phyloP scores from a whole-genome alignment of 257 asterid genomes.

The Nicotiana otophora region DNA sequence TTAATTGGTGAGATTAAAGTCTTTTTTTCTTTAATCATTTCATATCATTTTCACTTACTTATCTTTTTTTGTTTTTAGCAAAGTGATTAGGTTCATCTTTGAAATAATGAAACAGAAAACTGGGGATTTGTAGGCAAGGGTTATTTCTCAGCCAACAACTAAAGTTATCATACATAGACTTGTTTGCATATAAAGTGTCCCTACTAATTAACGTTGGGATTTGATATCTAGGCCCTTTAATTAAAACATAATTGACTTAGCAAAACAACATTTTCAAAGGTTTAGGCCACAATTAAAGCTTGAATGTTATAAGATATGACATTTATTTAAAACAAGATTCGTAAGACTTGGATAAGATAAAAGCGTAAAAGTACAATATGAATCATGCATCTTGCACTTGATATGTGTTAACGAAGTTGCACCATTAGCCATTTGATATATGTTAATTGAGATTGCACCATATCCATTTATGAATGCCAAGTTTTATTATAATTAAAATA shows the following conservation, averaged over 20 bases:
- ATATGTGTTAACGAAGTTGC: background rate
- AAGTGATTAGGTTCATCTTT: background rate
- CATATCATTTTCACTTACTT: background rate
- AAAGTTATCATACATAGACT: background rate
- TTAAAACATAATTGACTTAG: background rate
- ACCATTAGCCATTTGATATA: background rate
- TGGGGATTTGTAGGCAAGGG: background rate
- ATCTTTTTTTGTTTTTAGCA: background rate
- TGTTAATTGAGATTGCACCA: background rate
- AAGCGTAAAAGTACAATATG: background rate
- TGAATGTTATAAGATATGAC: background rate
- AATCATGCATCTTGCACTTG: background rate
- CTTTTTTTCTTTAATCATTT: constrained; percentile 2
- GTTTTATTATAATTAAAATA: too few relatives aligned
- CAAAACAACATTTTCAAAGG: background rate
- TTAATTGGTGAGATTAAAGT: background rate
- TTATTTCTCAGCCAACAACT: background rate
- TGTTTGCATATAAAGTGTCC: background rate
- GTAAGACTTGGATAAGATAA: background rate
- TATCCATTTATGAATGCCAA: too few relatives aligned
- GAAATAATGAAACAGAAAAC: background rate
- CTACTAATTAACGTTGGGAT: background rate
- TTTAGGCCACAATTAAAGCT: background rate
- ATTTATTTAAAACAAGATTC: background rate
- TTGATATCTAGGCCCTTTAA: background rate